Evolutionary conservation across 2,329 filamentous ascomycete species (phyloP), one percentile per base, ranked within the genome.

Genomic region (Ascochyta rabiei): DNA sequence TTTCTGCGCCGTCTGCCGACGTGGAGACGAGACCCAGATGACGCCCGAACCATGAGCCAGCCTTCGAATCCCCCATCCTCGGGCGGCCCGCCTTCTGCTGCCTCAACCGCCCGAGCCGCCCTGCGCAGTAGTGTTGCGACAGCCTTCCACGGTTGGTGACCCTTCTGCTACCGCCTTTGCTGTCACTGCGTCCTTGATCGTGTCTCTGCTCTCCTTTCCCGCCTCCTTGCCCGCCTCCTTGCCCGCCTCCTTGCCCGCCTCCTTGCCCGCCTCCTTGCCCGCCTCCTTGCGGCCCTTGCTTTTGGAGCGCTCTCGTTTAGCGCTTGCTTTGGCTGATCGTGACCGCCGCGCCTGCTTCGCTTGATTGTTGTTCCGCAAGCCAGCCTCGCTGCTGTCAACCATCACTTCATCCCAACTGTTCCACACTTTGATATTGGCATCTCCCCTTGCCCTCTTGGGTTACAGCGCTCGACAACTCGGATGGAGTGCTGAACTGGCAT

Each of bases 121-220:
- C 56, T 74, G 48, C 75, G 73, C 59, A 68, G 68, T 56, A 75
- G 69, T 57, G 69, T 74, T 34, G 73, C 74, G 62, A 69, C 73
- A 47, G 74, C 76, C 59, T 76, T 77, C 61, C 75, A 78, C 62
- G 72, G 73, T 72, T 57, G 56, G 72, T 71, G 45, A 54, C 52
- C 51, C 42, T 52, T 48, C 47, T 54, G 48, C 56, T 49, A 44
- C 37, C 19, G 21, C 52, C 15, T 55, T 48, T 49, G 41, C 38
- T 56, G 37, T 56, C 34, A 37, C 53, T 39, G 28, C 33, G 47
- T 47, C 37, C 28, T 31, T 18, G 45, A 24, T 40, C 56, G 31
- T 48, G 35, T 47, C 51, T 28, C 39, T 37, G 19, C 23, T 31
- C 38, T 40, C 28, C 38, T 24, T 49, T 26, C 19, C 47, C 42